A percentile compares a stretch with the other conserved stretches of the same genome.
These are phyloP conservation scores for Sporothrix brunneoviolacea DNA, from an alignment of 2,329 filamentous ascomycete species.

Conservation along the genomic window DNA sequence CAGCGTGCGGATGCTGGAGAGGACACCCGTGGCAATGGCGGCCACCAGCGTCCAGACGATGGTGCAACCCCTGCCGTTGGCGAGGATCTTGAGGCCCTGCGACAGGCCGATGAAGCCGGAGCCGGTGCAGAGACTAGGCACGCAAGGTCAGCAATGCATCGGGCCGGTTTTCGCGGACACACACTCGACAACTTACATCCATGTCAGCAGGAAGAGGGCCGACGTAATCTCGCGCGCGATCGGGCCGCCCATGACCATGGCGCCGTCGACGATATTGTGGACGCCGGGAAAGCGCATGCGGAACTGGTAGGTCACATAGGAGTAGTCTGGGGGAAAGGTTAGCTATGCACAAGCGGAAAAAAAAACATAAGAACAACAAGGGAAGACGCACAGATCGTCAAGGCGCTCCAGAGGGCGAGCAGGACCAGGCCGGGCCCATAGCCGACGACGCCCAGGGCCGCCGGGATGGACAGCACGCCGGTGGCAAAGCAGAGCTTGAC, in stretches of 20 bases:
- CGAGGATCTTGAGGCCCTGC: conserved; percentile 52
- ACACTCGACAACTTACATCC: neutral
- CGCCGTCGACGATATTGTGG: conserved; percentile 47
- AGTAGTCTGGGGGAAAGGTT: conserved; percentile 24
- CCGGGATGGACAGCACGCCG: conserved; percentile 54
- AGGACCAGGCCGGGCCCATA: conserved; percentile 8
- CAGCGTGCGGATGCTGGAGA: conserved; percentile 51
- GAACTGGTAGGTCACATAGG: conserved; percentile 35
- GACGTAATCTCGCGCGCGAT: conserved; percentile 40
- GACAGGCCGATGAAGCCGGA: conserved; percentile 12
- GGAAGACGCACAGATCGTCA: conserved; percentile 55
- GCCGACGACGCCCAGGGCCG: conserved; percentile 70
- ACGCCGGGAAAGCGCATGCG: conserved; percentile 32
- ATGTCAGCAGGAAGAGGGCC: conserved; percentile 6
- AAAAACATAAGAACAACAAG: conserved; percentile 18
- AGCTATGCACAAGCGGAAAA: conserved; percentile 19
- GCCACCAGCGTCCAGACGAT: conserved; percentile 51
- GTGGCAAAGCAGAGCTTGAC: conserved; percentile 39
- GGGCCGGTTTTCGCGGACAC: no score
- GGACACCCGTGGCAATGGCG: conserved; percentile 40
- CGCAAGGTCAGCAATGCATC: no score
- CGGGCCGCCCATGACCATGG: conserved; percentile 45
- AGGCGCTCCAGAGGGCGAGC: conserved; percentile 66
- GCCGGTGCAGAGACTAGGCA: conserved; percentile 4
- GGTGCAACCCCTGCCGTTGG: conserved; percentile 51